Conservation (phyloP, 495 filamentous ascomycete genomes). For the Talaromyces trachyspermus region DNA sequence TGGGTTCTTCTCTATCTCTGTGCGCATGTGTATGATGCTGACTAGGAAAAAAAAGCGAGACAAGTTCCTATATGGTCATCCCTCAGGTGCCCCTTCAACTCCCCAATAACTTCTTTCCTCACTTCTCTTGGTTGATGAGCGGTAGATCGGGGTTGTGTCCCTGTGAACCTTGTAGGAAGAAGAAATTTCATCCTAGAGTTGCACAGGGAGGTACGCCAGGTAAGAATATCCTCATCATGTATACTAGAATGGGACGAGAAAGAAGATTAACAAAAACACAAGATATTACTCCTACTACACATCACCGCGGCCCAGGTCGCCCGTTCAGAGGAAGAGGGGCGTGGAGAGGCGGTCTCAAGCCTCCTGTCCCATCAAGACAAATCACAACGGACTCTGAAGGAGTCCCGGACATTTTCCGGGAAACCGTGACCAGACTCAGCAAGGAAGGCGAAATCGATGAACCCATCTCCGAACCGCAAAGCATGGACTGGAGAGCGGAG, state of each 20-base stretch:
- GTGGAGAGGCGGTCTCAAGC: not conserved
- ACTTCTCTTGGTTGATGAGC: constrained; percentile 52
- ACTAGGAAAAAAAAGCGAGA: constrained; percentile 31
- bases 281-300: too few relatives aligned
- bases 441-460: constrained; percentile 30
- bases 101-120: constrained; percentile 47
- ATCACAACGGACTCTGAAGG: constrained; percentile 28
- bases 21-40: not conserved
- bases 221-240: constrained; percentile 2
- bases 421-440: constrained; percentile 42
- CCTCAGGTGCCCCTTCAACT: constrained; percentile 39
- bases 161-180: constrained; percentile 28
- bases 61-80: constrained; percentile 49
- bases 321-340: not conserved
- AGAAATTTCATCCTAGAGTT: not conserved
- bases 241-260: too few relatives aligned
- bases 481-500: constrained; percentile 49
- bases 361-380: not conserved
- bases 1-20: not conserved
- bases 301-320: not conserved
- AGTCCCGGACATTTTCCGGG: constrained; percentile 45
- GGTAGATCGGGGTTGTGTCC: constrained; percentile 26
- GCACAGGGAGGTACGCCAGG: too few relatives aligned
- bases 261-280: too few relatives aligned
- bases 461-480: constrained; percentile 36